Percentiles rank a stretch among this genome's conserved stretches.
phyloP scores from a whole-genome alignment of 2,329 filamentous ascomycete species.

The Neofusicoccum umdonicola region DNA sequence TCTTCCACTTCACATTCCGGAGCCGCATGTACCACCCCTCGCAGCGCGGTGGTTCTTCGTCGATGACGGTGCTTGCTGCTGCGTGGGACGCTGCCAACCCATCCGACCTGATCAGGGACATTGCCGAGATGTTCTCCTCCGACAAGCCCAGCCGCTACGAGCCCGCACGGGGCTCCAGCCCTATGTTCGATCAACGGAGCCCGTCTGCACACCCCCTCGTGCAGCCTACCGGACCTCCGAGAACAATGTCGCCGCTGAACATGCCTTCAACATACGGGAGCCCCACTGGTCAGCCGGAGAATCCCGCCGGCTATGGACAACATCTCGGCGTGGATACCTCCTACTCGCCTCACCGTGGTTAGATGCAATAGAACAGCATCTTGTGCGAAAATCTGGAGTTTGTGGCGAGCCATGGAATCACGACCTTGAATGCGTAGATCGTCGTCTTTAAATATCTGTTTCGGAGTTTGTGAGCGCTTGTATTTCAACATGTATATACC shows the following conservation, averaged over 20 bases:
- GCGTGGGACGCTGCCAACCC: not conserved
- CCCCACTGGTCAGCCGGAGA: not conserved
- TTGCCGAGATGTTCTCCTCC: not conserved
- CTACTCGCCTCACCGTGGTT: not conserved
- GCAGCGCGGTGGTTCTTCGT: not conserved
- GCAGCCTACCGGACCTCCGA: not conserved
- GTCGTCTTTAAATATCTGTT: too few species aligned
- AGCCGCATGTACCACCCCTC: slow-evolving; percentile 15
- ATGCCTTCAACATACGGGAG: not conserved
- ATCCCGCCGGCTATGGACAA: not conserved
- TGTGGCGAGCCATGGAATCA: not conserved
- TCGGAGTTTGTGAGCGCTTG: too few species aligned
- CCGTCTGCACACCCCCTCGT: not conserved
- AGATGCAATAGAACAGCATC: too few species aligned
- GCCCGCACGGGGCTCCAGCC: not conserved
- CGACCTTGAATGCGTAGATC: not conserved
- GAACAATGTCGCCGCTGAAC: not conserved
- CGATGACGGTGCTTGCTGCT: not conserved
- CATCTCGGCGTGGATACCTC: not conserved
- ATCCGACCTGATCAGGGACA: not conserved
- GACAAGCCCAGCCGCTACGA: not conserved
- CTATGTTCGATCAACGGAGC: not conserved
- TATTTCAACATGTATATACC: too few species aligned
- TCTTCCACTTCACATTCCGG: slow-evolving; percentile 29
- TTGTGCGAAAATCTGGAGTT: not conserved